Evolutionary conservation across 2,329 filamentous ascomycete species (phyloP), one percentile per base, ranked within the genome.

Genomic region (Colletotrichum paranaense): DNA sequence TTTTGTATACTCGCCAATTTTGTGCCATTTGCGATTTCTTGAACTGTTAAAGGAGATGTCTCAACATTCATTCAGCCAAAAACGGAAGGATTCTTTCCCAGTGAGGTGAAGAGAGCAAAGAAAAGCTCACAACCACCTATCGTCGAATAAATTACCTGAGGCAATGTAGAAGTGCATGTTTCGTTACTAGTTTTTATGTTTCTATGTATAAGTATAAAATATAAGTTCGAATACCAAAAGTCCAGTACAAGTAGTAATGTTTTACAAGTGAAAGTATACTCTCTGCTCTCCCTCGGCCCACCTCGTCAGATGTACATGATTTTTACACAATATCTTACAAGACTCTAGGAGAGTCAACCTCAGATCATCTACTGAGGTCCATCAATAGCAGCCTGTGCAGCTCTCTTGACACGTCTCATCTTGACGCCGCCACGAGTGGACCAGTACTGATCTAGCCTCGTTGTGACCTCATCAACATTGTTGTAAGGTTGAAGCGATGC

Each of bases 401-500:
- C 24, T 7, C 66, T 49, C 7, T 24, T 63, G 24, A 55, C 26
- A 2, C 66, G 66, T 14, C 53, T 63, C 69, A 56, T 60, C 53
- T 46, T 70, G 12, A 55, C 30, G 30, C 68, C 68, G 5, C 63
- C 68, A 3, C 46, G 55, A 6, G 63, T 6, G 14, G 58, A n/a
- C 72, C 68, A 75, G 35, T 60, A 57, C 53, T 58, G 24, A 2
- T 63, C 30, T 5, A 68, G 52, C 5, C 62, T 65, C 7, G 26
- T 11, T 24, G 57, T 2, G 3, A 62, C 69, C 28, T 69, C 60
- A 2, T 68, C 60, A 4, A 26, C 69, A 12, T 69, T 67, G 52
- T 55, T 69, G 32, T 73, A 74, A 19, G 69, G 69, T 56, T 73
- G 69, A n/a, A 74, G 60, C 3, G 64, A 49, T 7, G 73, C 73